Base-by-base conservation (phyloP, 2,329 filamentous ascomycete genomes). In the Trichoderma arundinaceum region DNA sequence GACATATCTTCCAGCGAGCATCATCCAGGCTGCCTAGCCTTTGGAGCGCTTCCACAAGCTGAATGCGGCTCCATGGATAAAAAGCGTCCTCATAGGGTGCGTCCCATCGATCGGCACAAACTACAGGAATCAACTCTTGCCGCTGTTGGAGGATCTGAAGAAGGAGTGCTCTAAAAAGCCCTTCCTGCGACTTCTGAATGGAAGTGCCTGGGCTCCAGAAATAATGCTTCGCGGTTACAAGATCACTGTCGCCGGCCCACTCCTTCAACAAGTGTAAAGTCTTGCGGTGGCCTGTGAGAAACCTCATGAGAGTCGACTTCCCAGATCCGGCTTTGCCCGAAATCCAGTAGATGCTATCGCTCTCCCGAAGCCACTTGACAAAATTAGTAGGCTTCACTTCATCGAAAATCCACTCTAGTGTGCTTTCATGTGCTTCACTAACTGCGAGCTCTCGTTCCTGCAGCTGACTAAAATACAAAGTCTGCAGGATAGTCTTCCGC, bases 291-390 rank as follows among this genome's bases (percentile, higher is more conserved):
- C 17, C 15, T n/a, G 35, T 35, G 17, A 63, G 43, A 19, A 74
- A 72, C 22, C 76, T 78, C 73, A 79, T 79, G 12, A 80, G 69
- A 3, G 78, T 80, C 2, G 77, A 80, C 68, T 81, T 82, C 5
- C 80, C 80, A 3, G 69, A 72, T 6, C 71, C 71, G 7, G 78
- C 74, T 46, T 80, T 77, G 1, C 75, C 76, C 8, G 71, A 72
- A 8, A 77, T 67, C 75, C 72, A 74, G 33, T 72, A 76, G 2
- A 74, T 58, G 1, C 65, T 64, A 28, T 57, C 48, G 4, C 65
- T 35, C 0, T 64, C 33, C 2, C 57, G 49, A 1, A 75, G 68
- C 72, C 74, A 76, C 4, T 63, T 28, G 1, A 46, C 39, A n/a
- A 74, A 72, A 7, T 65, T 60, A 6, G 68, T 59, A 1, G 65